Percentiles rank a stretch among this genome's conserved stretches.
phyloP scores from a whole-genome alignment of 2,329 filamentous ascomycete species.

The Mollisiaceae sp. region DNA sequence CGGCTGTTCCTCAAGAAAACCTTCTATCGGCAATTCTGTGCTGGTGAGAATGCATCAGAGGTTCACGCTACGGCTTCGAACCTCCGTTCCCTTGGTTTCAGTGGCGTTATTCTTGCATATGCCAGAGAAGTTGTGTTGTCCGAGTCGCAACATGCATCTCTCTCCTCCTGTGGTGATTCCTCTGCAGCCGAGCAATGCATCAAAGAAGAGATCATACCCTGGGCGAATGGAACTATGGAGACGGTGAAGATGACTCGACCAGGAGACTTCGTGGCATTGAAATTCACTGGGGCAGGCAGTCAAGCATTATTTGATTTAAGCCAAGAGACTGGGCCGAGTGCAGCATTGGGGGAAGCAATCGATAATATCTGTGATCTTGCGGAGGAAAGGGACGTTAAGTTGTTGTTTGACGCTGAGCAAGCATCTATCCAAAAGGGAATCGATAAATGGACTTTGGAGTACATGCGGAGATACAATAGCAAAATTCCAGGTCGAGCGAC shows the following conservation, averaged over 20 bases:
- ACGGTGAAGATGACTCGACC: conserved; percentile 63
- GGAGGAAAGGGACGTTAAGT: conserved; percentile 67
- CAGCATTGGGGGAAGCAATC: conserved; percentile 71
- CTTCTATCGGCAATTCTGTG: conserved; percentile 92
- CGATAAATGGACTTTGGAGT: conserved; percentile 78
- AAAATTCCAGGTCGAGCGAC: conserved; percentile 62
- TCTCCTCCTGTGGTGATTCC: conserved; percentile 51
- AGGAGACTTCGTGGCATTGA: conserved; percentile 60
- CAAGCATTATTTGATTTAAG: conserved; percentile 72
- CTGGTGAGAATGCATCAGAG: conserved; percentile 74
- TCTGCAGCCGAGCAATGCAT: conserved; percentile 53
- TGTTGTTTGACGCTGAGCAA: conserved; percentile 89
- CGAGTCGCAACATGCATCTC: conserved; percentile 54
- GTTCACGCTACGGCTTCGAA: conserved; percentile 67
- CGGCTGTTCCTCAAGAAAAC: conserved; percentile 76
- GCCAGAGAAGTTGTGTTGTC: conserved; percentile 79
- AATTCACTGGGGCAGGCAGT: conserved; percentile 82
- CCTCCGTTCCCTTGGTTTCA: conserved; percentile 77
- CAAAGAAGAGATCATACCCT: conserved; percentile 67
- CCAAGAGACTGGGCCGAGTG: conserved; percentile 64
- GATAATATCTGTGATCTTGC: conserved; percentile 77
- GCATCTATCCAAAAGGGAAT: conserved; percentile 79
- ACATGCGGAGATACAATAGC: conserved; percentile 78
- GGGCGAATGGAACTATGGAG: conserved; percentile 75
- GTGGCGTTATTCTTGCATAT: conserved; percentile 84